phyloP scores from a whole-genome alignment of 1,284 basidiomycete species.

The Cryptococcus hybrid region DNA sequence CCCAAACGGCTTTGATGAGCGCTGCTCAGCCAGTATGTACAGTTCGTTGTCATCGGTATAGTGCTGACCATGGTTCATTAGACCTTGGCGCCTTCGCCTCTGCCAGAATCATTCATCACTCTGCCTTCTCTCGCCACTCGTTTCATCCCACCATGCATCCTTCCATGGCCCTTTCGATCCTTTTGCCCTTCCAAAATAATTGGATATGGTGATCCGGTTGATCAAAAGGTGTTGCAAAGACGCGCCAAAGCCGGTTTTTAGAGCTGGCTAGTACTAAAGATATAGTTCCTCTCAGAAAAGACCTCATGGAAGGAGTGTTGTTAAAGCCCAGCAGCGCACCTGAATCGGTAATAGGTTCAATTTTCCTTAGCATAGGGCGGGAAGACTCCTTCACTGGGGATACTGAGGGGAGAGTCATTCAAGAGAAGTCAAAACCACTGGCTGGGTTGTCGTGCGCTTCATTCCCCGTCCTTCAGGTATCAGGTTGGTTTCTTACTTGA shows the following conservation, averaged over 20 bases:
- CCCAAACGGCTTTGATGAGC: conserved; percentile 24
- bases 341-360: conserved; percentile 32
- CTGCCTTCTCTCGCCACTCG: conserved; percentile 25
- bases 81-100: conserved; percentile 43
- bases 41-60: background rate
- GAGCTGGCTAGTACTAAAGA: conserved; percentile 33
- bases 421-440: conserved; percentile 46
- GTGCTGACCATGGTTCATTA: conserved; percentile 8
- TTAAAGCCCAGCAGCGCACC: conserved; percentile 29
- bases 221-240: conserved; percentile 24
- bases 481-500: conserved; percentile 20
- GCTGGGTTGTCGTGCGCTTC: conserved; percentile 49
- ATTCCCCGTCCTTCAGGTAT: conserved; percentile 46
- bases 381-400: conserved; percentile 35
- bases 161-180: conserved; percentile 44
- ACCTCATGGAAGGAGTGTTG: conserved; percentile 41
- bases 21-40: conserved; percentile 44
- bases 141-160: conserved; percentile 38
- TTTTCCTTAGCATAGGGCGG: conserved; percentile 44
- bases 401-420: conserved; percentile 11
- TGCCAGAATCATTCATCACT: conserved; percentile 22
- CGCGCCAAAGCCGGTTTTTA: conserved; percentile 22
- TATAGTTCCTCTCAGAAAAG: conserved; percentile 41
- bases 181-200: conserved; percentile 42
- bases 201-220: conserved; percentile 25